phyloP scores from a whole-genome alignment of 257 asterid genomes.

The Solanum appendiculatum region DNA sequence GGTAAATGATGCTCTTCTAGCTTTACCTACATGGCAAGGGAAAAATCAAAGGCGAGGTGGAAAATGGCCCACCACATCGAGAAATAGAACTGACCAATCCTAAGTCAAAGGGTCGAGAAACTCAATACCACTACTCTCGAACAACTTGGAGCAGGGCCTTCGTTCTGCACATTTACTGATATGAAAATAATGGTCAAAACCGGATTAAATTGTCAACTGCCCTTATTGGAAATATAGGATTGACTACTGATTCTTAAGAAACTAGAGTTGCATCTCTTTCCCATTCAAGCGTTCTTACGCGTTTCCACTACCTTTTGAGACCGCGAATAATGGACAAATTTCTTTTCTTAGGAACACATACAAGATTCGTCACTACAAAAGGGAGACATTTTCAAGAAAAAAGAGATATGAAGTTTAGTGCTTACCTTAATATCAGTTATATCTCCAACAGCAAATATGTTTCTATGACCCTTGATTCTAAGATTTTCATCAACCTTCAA shows the following conservation, averaged over 20 bases:
- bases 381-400: background rate
- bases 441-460: conserved; percentile 71
- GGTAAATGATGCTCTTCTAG: background rate
- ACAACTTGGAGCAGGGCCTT: background rate
- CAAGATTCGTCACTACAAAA: background rate
- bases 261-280: background rate
- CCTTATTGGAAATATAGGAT: background rate
- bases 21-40: background rate
- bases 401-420: background rate
- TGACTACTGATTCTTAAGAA: background rate
- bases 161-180: background rate
- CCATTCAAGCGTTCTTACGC: background rate
- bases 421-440: conserved; percentile 65
- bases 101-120: no score
- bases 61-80: background rate
- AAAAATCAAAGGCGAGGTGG: background rate
- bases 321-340: background rate
- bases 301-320: background rate
- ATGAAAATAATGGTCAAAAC: background rate
- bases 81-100: background rate
- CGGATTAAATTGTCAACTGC: background rate
- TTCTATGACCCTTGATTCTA: conserved; percentile 55
- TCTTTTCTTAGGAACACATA: background rate
- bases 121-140: background rate
- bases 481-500: conserved; percentile 67